These are phyloP conservation scores for Melampsora americana DNA, from an alignment of 1,284 basidiomycete species.

Conservation along the genomic window DNA sequence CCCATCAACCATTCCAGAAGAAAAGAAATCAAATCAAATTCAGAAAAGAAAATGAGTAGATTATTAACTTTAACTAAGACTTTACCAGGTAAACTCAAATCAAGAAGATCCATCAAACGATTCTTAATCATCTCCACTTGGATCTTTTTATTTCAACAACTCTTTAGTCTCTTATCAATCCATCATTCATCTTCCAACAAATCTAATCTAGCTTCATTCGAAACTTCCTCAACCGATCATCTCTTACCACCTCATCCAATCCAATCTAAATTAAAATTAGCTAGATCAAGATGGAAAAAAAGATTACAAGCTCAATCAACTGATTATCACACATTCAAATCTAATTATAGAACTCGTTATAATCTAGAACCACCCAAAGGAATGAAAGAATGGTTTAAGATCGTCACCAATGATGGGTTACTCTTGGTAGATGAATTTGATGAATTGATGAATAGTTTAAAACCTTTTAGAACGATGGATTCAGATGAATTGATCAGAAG, in stretches of 20 bases:
- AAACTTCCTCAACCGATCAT: constrained; percentile 7
- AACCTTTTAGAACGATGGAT: constrained; percentile 39
- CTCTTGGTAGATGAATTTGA: constrained; percentile 43
- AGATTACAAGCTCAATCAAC: constrained; percentile 42
- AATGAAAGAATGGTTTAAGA: constrained; percentile 41
- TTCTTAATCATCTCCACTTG: constrained; percentile 36
- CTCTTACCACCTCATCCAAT: constrained; percentile 40
- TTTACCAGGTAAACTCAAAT: constrained; percentile 41
- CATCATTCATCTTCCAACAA: constrained; percentile 9
- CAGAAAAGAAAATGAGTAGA: constrained; percentile 18
- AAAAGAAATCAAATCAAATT: too few relatives aligned
- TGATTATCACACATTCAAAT: constrained; percentile 25
- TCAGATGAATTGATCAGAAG: constrained; percentile 32
- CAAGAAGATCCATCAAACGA: constrained; percentile 39
- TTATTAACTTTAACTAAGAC: constrained; percentile 6
- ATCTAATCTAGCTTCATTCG: constrained; percentile 6
- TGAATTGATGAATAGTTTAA: constrained; percentile 30
- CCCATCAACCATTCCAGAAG: too few relatives aligned
- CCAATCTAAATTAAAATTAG: constrained; percentile 16
- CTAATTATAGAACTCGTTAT: constrained; percentile 29
- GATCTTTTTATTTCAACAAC: constrained; percentile 40
- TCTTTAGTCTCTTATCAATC: constrained; percentile 24
- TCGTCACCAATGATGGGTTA: constrained; percentile 27
- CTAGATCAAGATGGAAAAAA: constrained; percentile 32
- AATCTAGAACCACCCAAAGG: constrained; percentile 35